phyloP scores from a whole-genome alignment of 495 filamentous ascomycete genomes.

The Cercophora sp. region DNA sequence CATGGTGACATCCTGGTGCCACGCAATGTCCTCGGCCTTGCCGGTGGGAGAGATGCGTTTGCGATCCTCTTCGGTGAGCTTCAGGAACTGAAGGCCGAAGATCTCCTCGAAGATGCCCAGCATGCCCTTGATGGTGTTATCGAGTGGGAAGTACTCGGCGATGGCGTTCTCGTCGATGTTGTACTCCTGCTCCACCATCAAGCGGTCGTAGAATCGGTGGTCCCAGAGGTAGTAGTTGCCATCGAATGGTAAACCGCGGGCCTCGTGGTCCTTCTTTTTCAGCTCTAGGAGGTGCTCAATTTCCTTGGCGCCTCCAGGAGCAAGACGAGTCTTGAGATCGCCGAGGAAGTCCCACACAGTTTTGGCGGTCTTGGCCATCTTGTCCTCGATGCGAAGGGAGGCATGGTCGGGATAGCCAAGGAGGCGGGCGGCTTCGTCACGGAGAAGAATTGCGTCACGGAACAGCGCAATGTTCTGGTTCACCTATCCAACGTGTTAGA shows the following conservation, averaged over 20 bases:
- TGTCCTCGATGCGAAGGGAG: slow-evolving; percentile 85
- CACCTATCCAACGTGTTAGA: too few species aligned
- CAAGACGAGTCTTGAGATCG: slow-evolving; percentile 71
- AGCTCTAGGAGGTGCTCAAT: slow-evolving; percentile 64
- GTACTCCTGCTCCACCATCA: slow-evolving; percentile 91
- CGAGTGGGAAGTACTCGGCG: slow-evolving; percentile 90
- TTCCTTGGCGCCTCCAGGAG: slow-evolving; percentile 75
- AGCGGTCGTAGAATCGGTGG: slow-evolving; percentile 70
- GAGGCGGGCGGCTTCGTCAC: slow-evolving; percentile 88
- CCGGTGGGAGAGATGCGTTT: slow-evolving; percentile 46
- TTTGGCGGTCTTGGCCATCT: slow-evolving; percentile 93
- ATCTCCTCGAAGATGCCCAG: slow-evolving; percentile 90
- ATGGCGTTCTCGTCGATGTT: slow-evolving; percentile 84
- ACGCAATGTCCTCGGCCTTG: slow-evolving; percentile 55
- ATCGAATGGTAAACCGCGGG: slow-evolving; percentile 55
- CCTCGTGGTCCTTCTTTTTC: slow-evolving; percentile 71
- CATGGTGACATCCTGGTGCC: slow-evolving; percentile 60
- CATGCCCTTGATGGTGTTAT: slow-evolving; percentile 83
- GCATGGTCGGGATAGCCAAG: slow-evolving; percentile 92
- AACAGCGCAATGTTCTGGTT: slow-evolving; percentile 85
- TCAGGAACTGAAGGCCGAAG: slow-evolving; percentile 87
- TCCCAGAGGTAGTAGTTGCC: slow-evolving; percentile 92
- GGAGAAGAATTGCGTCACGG: slow-evolving; percentile 77
- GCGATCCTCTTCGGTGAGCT: slow-evolving; percentile 57
- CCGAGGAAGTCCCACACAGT: slow-evolving; percentile 80